Conservation (phyloP, 345 rosid species). For the Carallia pectinifolia region DNA sequence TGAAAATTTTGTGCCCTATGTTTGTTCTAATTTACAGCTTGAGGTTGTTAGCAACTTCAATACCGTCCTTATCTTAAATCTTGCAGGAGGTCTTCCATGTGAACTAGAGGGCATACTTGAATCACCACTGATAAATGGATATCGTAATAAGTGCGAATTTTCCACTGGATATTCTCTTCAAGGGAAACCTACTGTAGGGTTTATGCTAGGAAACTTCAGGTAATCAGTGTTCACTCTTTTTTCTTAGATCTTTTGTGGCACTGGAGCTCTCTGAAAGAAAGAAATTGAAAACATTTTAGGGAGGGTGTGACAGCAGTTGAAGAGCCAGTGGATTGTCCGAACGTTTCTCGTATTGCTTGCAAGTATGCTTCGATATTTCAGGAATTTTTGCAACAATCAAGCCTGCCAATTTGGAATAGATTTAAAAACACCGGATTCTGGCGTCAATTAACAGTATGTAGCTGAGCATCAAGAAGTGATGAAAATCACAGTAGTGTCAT, state of each 20-base stretch:
- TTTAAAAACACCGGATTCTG: slow-evolving; percentile 85
- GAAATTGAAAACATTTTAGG: slow-evolving; percentile 34
- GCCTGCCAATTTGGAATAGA: slow-evolving; percentile 86
- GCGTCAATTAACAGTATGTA: slow-evolving; percentile 87
- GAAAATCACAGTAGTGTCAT: background rate
- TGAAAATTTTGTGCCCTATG: background rate
- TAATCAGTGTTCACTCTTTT: slow-evolving; percentile 26
- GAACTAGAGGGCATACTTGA: slow-evolving; percentile 76
- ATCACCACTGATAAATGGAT: slow-evolving; percentile 80
- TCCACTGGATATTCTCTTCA: slow-evolving; percentile 78
- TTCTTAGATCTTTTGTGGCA: slow-evolving; percentile 12
- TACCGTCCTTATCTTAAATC: background rate
- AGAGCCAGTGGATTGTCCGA: slow-evolving; percentile 87
- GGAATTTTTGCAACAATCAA: slow-evolving; percentile 65
- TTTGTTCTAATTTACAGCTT: slow-evolving; percentile 3
- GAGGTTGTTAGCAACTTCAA: background rate
- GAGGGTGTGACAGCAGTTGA: slow-evolving; percentile 96
- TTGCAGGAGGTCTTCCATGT: slow-evolving; percentile 87
- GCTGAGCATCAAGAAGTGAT: background rate
- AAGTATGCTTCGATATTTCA: slow-evolving; percentile 79
- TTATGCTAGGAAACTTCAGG: slow-evolving; percentile 94
- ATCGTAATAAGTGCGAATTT: slow-evolving; percentile 93
- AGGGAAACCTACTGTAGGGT: slow-evolving; percentile 83
- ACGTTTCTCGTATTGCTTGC: slow-evolving; percentile 72
- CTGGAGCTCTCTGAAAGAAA: slow-evolving; percentile 20